Evolutionary conservation across 768 basidiomycete genomes (phyloP).

Genomic region (Leccinum fibrillosum): DNA sequence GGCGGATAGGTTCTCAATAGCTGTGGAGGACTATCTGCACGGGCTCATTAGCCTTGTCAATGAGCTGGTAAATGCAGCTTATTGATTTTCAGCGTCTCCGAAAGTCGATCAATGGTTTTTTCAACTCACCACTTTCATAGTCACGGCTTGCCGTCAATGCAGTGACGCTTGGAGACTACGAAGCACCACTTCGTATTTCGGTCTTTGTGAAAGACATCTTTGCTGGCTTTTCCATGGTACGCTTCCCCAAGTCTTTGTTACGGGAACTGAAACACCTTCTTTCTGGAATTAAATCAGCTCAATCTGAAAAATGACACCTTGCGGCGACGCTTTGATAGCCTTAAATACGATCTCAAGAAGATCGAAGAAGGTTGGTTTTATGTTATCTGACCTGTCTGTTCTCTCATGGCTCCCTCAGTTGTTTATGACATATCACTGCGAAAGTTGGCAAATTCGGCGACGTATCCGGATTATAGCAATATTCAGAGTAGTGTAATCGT

Average conservation of each 20-base stretch:
- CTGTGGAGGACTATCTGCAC: slow-evolving; percentile 80
- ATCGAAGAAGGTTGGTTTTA: slow-evolving; percentile 71
- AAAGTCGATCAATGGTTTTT: neutral
- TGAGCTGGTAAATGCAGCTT: slow-evolving; percentile 56
- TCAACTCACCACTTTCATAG: slow-evolving; percentile 35
- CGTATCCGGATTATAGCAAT: neutral
- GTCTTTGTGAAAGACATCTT: slow-evolving; percentile 78
- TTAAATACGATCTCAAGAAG: slow-evolving; percentile 87
- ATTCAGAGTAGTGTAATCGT: neutral
- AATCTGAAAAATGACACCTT: slow-evolving; percentile 80
- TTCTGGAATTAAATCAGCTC: slow-evolving; percentile 42
- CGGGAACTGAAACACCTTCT: slow-evolving; percentile 3
- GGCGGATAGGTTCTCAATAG: slow-evolving; percentile 59
- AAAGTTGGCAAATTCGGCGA: slow-evolving; percentile 44
- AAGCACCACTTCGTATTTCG: slow-evolving; percentile 75
- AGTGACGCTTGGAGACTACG: slow-evolving; percentile 79
- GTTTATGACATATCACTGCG: slow-evolving; percentile 84
- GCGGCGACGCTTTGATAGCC: slow-evolving; percentile 72
- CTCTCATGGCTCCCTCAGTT: slow-evolving; percentile 40
- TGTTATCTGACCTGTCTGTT: neutral
- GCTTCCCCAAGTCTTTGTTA: neutral
- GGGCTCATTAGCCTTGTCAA: slow-evolving; percentile 76
- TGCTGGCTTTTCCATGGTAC: slow-evolving; percentile 80
- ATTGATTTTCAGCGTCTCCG: neutral
- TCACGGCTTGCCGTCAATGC: slow-evolving; percentile 77